Evolutionary conservation across 73 alveolate genomes (phyloP).

Genomic region (Paramecium pentaurelia): DNA sequence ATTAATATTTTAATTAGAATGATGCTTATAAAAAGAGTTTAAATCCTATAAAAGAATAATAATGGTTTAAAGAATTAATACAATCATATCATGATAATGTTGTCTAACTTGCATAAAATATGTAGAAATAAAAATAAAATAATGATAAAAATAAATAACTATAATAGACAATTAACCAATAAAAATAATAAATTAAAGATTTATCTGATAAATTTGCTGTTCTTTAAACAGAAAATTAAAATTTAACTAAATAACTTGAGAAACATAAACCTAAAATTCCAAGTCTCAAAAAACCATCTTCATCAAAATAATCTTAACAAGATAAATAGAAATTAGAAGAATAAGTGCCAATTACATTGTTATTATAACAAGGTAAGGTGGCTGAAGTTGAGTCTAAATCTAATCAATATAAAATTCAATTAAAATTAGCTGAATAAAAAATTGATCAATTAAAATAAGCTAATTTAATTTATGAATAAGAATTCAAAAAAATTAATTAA

Average conservation of each 20-base stretch:
- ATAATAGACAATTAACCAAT: neutral
- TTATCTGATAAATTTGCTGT: neutral
- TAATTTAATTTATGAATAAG: neutral
- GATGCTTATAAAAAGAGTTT: constrained; percentile 19
- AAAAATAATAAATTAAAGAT: neutral
- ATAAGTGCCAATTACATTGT: neutral
- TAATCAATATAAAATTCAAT: neutral
- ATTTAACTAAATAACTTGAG: neutral
- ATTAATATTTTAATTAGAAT: constrained; percentile 34
- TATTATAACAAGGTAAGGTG: neutral
- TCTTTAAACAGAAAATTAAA: neutral
- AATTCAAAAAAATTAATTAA: neutral
- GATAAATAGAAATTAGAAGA: neutral
- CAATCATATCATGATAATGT: constrained; percentile 26
- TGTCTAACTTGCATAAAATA: neutral
- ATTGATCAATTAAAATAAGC: constrained; percentile 7
- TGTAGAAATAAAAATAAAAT: neutral
- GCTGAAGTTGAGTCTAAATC: neutral
- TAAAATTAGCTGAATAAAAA: neutral
- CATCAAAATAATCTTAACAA: neutral
- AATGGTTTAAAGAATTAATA: neutral
- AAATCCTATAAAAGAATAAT: constrained; percentile 17
- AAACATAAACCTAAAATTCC: constrained; percentile 31
- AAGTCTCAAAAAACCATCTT: neutral
- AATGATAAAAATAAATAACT: neutral